Evolutionary conservation across 1,139 yeast genomes (phyloP), one percentile per base, ranked within the genome.

Genomic region (Suhomyces coccinellae): DNA sequence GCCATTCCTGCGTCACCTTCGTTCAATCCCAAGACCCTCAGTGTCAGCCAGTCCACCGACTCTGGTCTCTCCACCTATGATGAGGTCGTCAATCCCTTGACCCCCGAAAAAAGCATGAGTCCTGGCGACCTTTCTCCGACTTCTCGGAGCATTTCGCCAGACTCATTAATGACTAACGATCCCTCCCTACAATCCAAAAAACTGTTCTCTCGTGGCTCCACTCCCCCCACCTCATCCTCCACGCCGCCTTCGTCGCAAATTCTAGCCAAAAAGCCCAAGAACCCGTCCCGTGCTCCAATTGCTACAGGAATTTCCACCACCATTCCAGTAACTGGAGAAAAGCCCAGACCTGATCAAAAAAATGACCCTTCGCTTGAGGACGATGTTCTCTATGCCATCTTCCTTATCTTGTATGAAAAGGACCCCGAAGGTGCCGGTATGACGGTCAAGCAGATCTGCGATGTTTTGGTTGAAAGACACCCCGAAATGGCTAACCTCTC

Each of bases 381-480:
- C 63, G 85, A 83, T 53, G 93, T 86, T 8, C 68, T 86, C 46
- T 82, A 71, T 61, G 90, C 90, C 6, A 87, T 86, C 44, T 85
- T 86, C 59, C 75, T 81, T 44, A 85, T 86, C 41, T 66, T 86
- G 49, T 85, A 69, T 62, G 90, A 85, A 50, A 71, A 77, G 52
- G 95, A 86, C 59, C 69, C 84, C 2, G 76, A 75, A 41, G 85
- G 87, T 40, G 73, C 74, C 49, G 95, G 95, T 49, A 84, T 87
- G 89, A 87, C 95, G 13, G 95, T 87, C 22, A 86, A 86, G 59
- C 95, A 86, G 60, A 78, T 87, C 48, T 86, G 95, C 66, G 95
- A 87, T 62, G 77, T 83, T 47, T 70, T 87, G 44, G 71, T 83
- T 45, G 86, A 80, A 46, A 77, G 79, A 56, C 91, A 86, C 59